phyloP scores from a whole-genome alignment of 257 asterid species.

The Echites panduratus region DNA sequence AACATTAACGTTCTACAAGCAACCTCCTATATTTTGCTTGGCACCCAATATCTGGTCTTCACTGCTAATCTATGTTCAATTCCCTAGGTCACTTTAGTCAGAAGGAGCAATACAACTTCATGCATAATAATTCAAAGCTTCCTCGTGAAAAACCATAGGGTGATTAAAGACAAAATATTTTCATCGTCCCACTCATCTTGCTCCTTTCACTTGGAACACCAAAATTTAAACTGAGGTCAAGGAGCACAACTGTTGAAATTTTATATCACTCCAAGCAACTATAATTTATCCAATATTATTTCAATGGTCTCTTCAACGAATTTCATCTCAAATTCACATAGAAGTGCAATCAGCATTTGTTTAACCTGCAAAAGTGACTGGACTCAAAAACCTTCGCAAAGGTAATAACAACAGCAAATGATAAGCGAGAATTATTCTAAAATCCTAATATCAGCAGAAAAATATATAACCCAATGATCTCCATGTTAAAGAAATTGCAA shows the following conservation, averaged over 20 bases:
- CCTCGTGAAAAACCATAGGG: not conserved
- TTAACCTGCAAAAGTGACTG: conserved; percentile 65
- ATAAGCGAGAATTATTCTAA: not conserved
- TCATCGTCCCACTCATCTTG: not conserved
- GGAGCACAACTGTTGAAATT: conserved; percentile 7
- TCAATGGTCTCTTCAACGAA: conserved; percentile 93
- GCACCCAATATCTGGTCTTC: not conserved
- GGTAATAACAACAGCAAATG: not conserved
- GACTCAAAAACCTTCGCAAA: conserved; percentile 17
- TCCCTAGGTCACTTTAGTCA: not conserved
- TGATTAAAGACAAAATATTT: not conserved
- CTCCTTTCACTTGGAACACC: not conserved
- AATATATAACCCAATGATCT: not conserved
- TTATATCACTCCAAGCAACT: conserved; percentile 5
- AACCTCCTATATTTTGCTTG: not conserved
- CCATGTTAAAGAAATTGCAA: not conserved
- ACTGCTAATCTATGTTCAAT: not conserved
- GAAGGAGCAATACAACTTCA: not conserved
- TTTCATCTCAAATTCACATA: conserved; percentile 92
- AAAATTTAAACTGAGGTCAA: conserved; percentile 1
- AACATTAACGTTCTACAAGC: not conserved
- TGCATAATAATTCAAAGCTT: not conserved
- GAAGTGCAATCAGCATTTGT: conserved; percentile 93
- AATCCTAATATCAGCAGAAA: not conserved
- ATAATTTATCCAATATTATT: conserved; percentile 79